Percentiles rank a stretch among this genome's conserved stretches.
phyloP scores from a whole-genome alignment of 768 basidiomycete genomes.

The Roridomyces roridus region DNA sequence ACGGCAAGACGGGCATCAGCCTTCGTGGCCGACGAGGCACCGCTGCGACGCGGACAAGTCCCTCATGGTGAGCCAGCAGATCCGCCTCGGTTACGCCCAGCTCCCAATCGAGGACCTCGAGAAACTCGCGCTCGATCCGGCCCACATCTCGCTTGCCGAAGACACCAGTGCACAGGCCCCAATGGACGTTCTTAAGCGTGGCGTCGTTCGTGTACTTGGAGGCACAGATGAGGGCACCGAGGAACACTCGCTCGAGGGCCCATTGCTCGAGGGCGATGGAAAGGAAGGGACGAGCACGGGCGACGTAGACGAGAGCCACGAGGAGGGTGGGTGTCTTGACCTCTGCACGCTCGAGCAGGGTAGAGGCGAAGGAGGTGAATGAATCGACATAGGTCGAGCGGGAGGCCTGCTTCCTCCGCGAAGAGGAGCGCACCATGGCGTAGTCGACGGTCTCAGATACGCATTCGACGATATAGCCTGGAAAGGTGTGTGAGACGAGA shows the following conservation, averaged over 20 bases:
- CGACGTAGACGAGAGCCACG: constrained; percentile 5
- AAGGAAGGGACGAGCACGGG: constrained; percentile 15
- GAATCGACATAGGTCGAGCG: background rate
- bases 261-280: constrained; percentile 11
- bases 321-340: constrained; percentile 11
- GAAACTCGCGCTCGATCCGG: constrained; percentile 15
- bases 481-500: background rate
- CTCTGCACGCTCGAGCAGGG: constrained; percentile 15
- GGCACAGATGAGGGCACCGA: constrained; percentile 16
- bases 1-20: too few relatives aligned
- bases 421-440: constrained; percentile 1
- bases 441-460: constrained; percentile 16
- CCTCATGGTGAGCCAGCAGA: constrained; percentile 4
- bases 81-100: constrained; percentile 9
- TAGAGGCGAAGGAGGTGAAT: constrained; percentile 8
- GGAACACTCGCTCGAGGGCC: constrained; percentile 17
- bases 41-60: background rate
- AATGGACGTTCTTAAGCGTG: constrained; percentile 18
- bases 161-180: constrained; percentile 14
- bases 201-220: constrained; percentile 17
- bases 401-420: background rate
- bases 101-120: constrained; percentile 19
- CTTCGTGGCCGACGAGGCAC: background rate
- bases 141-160: constrained; percentile 15
- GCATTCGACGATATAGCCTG: constrained; percentile 18